Percentiles rank a stretch among this genome's conserved stretches.
Evolutionary conservation across 306 rosid genomes (phyloP).

Genomic region (Cyclanthera cordifolia): DNA sequence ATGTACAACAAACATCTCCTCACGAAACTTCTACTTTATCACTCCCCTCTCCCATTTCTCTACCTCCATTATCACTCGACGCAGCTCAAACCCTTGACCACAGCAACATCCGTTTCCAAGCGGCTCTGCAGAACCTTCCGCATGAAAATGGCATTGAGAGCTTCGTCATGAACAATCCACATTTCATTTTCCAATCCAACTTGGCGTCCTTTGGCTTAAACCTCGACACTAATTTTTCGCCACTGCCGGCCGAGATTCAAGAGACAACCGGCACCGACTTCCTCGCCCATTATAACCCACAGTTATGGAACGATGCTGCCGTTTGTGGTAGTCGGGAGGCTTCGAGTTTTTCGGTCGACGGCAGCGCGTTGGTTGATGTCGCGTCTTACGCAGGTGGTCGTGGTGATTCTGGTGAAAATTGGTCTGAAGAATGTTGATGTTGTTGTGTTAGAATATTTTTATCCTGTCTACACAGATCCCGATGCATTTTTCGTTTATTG

Average conservation of each 20-base stretch:
- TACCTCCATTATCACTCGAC: background rate
- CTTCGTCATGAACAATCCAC: too few relatives aligned
- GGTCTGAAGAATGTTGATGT: background rate
- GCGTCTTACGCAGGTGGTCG: background rate
- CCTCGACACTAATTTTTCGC: background rate
- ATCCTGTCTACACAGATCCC: too few relatives aligned
- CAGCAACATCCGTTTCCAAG: background rate
- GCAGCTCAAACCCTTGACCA: background rate
- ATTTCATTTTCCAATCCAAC: background rate
- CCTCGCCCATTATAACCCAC: background rate
- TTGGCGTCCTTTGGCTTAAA: background rate
- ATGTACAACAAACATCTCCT: background rate
- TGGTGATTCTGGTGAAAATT: background rate
- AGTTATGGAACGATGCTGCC: background rate
- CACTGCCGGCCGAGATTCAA: background rate
- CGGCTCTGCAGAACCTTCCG: background rate
- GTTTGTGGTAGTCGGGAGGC: background rate
- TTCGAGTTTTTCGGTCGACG: background rate
- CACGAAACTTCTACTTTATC: background rate
- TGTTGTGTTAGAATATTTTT: too few relatives aligned
- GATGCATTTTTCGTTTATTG: too few relatives aligned
- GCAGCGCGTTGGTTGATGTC: background rate
- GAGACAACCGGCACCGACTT: background rate
- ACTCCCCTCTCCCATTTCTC: slow-evolving; percentile 4
- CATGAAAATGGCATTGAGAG: too few relatives aligned